Evolutionary conservation across 164 flowering plant species (phyloP), one percentile per base, ranked within the genome.

Genomic region (Akebia trifoliata): DNA sequence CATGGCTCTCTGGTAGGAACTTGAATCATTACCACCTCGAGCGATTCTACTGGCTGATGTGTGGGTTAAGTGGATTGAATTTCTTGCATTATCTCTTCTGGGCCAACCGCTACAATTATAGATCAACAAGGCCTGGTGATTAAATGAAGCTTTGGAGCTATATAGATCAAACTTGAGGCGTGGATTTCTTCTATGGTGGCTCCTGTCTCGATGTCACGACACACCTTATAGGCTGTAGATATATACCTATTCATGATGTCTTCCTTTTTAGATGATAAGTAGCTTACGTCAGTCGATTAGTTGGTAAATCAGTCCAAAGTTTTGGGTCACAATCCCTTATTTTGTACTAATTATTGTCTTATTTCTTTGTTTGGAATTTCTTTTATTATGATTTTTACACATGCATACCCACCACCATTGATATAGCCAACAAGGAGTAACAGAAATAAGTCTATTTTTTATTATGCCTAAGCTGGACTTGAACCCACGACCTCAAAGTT

Each of bases 21-120:
- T 57, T 89, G 72, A 89, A 89, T 38, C 81, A 82, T 35, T 79
- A 78, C 65, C 93, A 79, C 51, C 83, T 89, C 0, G 96, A 89
- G 58, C 64, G 82, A 49, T 86, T 89, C 61, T 89, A 89, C 76
- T 82, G 89, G 89, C 45, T 84, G 11, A 66, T 89, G 89, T 84
- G 96, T 56, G 59, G 59, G 7, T 56, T 89, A 31, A 84, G 89
- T 45, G 81, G 72, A 12, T 18, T 86, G n/a, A 89, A 89, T 56
- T 84, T 82, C 67, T 22, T 89, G 37, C 82, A 84, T 63, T 89
- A 72, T 54, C 78, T 89, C 55, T 54, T 81, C 49, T 86, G 91
- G 93, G 84, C 96, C 8, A 72, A 8, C 11, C 75, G 79, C 38
- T 89, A 86, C 69, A 74, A 70, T 67, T 85, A 85, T 59, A 78